Base-by-base conservation (phyloP, 768 basidiomycete genomes). In the Suillus paluster region DNA sequence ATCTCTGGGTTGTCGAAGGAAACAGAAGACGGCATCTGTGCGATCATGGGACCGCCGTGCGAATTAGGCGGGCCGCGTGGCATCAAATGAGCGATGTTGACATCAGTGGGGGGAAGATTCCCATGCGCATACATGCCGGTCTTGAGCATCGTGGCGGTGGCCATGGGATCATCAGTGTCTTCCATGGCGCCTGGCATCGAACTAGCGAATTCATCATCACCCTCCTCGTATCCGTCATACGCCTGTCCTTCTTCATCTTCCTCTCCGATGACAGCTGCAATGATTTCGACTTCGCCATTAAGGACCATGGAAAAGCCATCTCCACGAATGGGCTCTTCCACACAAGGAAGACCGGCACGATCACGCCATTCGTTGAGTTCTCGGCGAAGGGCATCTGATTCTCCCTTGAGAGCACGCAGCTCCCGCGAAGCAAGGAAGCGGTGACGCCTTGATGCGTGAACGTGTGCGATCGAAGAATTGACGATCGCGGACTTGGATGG, bases 401-500 rank as follows among this genome's bases (percentile, higher is more conserved):
- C 95, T 67, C 81, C 76, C 70, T 91, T 92, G 70, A 96, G 75
- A 56, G 85, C 72, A 55, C 94, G 89, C 38, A 97, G 83, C 73
- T 96, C 92, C 64, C 89, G 86, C 10, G 92, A 84, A 17, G 94
- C 94, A 64, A 95, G 82, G 21, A 89, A 78, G 54, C 93, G 88
- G 71, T 94, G 91, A 46, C 92, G 84, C 54, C 93, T 87, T 44
- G 92, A 90, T 23, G 90, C 85, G 70, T 91, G 89, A 63, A 95
- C 87, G 71, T 94, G 91, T 1, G 94, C 88, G 73, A 98, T 97
- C 49, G 91, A 92, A 38, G 92, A 94, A 77, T 97, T 97, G 76
- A 99, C 96, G 75, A 99, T 98, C 63, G 92, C 91, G 5, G 93
- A 93, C 78, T 99, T 99, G 73, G 92, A 95, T 0, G 97, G 97